Conservation (phyloP, 768 basidiomycete species). For the Inosperma sp. region DNA sequence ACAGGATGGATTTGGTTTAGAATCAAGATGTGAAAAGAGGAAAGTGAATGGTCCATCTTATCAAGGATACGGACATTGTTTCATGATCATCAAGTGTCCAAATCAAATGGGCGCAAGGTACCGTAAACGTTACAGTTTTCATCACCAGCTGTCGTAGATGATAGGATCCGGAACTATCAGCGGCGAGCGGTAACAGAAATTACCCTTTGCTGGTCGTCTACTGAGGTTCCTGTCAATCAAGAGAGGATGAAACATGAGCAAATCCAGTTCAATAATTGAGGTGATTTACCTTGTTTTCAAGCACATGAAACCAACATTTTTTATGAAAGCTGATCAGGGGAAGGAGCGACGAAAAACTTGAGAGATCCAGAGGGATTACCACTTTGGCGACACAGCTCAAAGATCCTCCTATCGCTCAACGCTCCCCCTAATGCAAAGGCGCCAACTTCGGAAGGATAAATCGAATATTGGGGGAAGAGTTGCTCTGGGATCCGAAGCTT, state of each 20-base stretch:
- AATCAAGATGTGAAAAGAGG: no score
- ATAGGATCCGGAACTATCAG: no score
- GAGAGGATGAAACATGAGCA: constrained; percentile 11
- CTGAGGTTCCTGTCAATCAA: constrained; percentile 7
- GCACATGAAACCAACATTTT: constrained; percentile 4
- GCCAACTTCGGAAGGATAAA: constrained; percentile 48
- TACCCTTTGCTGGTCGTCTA: neutral
- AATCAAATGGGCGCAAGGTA: no score
- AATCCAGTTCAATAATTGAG: constrained; percentile 18
- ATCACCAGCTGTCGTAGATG: no score
- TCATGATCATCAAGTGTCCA: no score
- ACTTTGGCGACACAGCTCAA: constrained; percentile 38
- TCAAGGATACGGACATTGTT: no score
- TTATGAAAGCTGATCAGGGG: constrained; percentile 33
- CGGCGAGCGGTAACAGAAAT: constrained; percentile 12
- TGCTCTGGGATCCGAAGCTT: constrained; percentile 45
- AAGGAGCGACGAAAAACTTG: constrained; percentile 48
- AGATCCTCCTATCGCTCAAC: constrained; percentile 38
- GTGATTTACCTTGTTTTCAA: no score
- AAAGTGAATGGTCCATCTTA: no score
- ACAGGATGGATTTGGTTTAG: no score
- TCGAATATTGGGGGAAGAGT: constrained; percentile 34
- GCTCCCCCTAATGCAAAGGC: constrained; percentile 39
- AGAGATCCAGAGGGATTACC: constrained; percentile 46
- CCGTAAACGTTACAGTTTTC: no score